A percentile compares a stretch with the other conserved stretches of the same genome.
Evolutionary conservation across 371 early-diverging fungal species (phyloP).

Genomic region (Dinochytrium kinnereticum): DNA sequence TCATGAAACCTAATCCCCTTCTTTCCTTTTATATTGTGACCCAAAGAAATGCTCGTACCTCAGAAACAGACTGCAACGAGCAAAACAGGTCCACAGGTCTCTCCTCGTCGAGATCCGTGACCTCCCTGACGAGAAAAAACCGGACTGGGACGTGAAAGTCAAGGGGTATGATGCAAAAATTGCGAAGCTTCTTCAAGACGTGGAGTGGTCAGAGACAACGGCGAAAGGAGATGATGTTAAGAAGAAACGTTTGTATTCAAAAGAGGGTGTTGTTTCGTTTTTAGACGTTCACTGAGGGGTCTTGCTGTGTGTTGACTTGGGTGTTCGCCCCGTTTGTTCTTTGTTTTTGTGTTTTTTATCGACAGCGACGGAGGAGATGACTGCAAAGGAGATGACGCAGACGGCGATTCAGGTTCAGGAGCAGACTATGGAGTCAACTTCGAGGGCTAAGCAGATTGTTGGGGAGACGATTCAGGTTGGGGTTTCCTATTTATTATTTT

Average conservation of each 20-base stretch:
- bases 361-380: constrained; percentile 55
- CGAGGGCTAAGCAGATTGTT: constrained; percentile 48
- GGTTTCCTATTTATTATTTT: not conserved
- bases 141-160: constrained; percentile 51
- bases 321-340: too few species aligned
- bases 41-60: constrained; percentile 61
- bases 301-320: too few species aligned
- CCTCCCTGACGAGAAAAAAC: constrained; percentile 34
- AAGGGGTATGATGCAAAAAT: constrained; percentile 48
- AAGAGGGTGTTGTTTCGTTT: too few species aligned
- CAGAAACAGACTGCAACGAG: constrained; percentile 55
- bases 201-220: constrained; percentile 61
- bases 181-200: constrained; percentile 55
- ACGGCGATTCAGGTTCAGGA: constrained; percentile 55
- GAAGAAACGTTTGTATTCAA: constrained; percentile 21
- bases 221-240: constrained; percentile 37
- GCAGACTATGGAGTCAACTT: constrained; percentile 51
- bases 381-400: constrained; percentile 56
- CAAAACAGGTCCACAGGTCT: constrained; percentile 57
- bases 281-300: too few species aligned
- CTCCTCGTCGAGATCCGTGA: constrained; percentile 59
- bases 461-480: constrained; percentile 57
- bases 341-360: constrained; percentile 3
- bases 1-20: too few species aligned
- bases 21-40: not conserved